Evolutionary conservation across 345 rosid genomes (phyloP).

Genomic region (Clausena lansium): DNA sequence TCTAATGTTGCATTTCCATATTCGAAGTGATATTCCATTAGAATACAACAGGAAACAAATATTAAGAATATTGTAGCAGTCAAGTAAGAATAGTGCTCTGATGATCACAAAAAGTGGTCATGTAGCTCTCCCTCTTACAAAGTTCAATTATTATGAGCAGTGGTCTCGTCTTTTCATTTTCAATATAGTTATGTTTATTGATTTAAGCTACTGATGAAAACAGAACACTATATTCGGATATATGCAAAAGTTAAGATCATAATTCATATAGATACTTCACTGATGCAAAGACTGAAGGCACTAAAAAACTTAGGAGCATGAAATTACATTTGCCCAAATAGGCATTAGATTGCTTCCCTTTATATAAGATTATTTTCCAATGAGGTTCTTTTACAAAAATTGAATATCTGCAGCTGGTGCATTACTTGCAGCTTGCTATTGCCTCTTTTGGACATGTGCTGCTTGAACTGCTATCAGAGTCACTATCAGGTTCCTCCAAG

Average conservation of each 20-base stretch:
- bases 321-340: not conserved
- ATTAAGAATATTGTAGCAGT: not conserved
- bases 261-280: not conserved
- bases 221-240: not conserved
- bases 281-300: not conserved
- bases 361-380: not conserved
- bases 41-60: not conserved
- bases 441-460: conserved; percentile 31
- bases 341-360: not conserved
- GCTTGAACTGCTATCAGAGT: conserved; percentile 41
- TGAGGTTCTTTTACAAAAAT: conserved; percentile 6
- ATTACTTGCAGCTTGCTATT: conserved; percentile 18
- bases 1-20: not conserved
- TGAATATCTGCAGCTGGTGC: not conserved
- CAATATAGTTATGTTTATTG: not conserved
- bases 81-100: not conserved
- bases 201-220: not conserved
- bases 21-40: not conserved
- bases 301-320: not conserved
- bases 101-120: not conserved
- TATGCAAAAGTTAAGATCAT: not conserved
- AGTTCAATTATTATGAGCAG: not conserved
- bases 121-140: not conserved
- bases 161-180: not conserved
- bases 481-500: conserved; percentile 27